phyloP scores from a whole-genome alignment of 2,329 filamentous ascomycete species.

The Pyricularia sp. region DNA sequence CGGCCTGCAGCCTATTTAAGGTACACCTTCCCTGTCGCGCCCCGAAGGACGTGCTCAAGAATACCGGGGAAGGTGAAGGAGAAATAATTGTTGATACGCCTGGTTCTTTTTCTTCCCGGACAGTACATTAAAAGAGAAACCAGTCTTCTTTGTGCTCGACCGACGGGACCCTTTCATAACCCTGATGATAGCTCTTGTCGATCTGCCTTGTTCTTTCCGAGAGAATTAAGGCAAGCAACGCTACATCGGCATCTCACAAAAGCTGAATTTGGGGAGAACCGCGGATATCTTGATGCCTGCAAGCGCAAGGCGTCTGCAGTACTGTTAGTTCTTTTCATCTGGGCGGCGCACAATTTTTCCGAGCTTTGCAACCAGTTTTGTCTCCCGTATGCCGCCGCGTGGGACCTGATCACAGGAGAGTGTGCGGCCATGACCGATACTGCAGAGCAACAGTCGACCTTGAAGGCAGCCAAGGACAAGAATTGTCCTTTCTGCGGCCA shows the following conservation, averaged over 20 bases:
- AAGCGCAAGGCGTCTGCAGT: background rate
- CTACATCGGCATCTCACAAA: background rate
- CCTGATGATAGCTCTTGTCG: background rate
- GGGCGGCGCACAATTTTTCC: background rate
- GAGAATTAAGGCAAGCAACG: background rate
- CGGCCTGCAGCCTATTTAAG: background rate
- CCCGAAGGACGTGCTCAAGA: background rate
- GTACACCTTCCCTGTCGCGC: background rate
- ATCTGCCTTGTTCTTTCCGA: background rate
- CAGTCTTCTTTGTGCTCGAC: background rate
- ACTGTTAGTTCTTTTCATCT: background rate
- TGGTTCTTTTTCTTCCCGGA: background rate
- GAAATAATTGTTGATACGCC: background rate
- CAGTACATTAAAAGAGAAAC: background rate
- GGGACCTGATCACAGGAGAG: conserved; percentile 3
- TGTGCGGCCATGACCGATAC: conserved; percentile 14
- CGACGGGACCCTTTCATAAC: background rate
- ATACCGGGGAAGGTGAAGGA: background rate
- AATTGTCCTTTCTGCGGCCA: conserved; percentile 80
- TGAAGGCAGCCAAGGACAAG: conserved; percentile 63
- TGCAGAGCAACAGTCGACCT: conserved; percentile 11
- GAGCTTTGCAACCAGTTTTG: background rate
- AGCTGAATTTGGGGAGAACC: background rate
- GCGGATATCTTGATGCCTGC: background rate
- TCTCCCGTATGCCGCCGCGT: conserved; percentile 1